Evolutionary conservation across 148 eudicot species (phyloP), one percentile per base, ranked within the genome.

Genomic region (Fagopyrum homotropicum): DNA sequence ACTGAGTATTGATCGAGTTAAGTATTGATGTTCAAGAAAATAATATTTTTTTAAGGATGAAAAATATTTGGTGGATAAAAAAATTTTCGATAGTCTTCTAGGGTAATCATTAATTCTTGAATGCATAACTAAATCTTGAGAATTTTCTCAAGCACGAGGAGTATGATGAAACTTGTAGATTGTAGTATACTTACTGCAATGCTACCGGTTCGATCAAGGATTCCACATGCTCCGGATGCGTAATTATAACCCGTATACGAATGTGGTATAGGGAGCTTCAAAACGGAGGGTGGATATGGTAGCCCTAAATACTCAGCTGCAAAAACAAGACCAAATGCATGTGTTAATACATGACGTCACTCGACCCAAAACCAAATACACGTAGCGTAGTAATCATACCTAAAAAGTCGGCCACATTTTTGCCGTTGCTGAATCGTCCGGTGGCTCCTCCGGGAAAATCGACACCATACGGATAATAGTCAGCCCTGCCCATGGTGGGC

Each of bases 351-450:
- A 54, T 54, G 5, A 14, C 5, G 17, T 2, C 59, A 54, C 5
- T 5, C 4, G 26, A 6, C 2, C 9, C 15, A 7, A 19, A 17
- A 19, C 29, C 4, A 17, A 17, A 57, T n/a, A 1, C 29, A 57
- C 3, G 57, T 14, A 52, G 26, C 16, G 17, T 3, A 14, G 4
- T 14, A 54, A 54, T 54, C 2, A 14, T 80, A 91, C 97, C 92
- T 70, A 91, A 76, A 57, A 91, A 89, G 83, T 91, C 97, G 0
- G 77, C 88, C 7, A 86, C 79, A 1, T 85, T 91, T 79, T 80
- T 79, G 45, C 94, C 94, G 73, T 91, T 83, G 54, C 90, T 89
- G 72, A 89, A 89, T 49, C 97, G 84, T 35, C 94, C 94, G 0
- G 97, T 89, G n/a, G 87, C 78, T 3, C 97, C 91, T 17, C 14